phyloP scores from a whole-genome alignment of 2,329 filamentous ascomycete genomes.

The Fusarium luffae region DNA sequence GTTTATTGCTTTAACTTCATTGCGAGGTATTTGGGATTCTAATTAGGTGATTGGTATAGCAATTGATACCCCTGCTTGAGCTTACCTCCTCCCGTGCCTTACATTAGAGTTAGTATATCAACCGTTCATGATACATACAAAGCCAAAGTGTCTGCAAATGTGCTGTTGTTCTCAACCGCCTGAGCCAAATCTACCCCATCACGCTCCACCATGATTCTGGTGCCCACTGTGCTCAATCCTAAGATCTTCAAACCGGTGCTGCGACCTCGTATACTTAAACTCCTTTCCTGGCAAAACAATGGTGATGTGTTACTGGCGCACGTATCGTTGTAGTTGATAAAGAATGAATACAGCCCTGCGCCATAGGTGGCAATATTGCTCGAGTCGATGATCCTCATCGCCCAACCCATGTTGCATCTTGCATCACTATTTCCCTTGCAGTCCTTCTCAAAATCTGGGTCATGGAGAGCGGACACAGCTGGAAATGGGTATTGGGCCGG shows the following conservation, averaged over 20 bases:
- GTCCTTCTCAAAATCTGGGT: constrained; percentile 40
- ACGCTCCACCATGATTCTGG: constrained; percentile 44
- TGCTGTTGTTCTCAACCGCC: constrained; percentile 44
- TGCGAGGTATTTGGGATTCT: constrained; percentile 68
- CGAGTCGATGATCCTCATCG: constrained; percentile 68
- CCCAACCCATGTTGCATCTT: constrained; percentile 71
- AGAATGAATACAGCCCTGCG: constrained; percentile 75
- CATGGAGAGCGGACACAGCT: constrained; percentile 50
- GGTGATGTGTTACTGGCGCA: constrained; percentile 57
- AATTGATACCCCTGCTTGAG: constrained; percentile 41
- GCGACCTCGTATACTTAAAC: constrained; percentile 48
- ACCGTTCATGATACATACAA: constrained; percentile 41
- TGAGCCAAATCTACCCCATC: constrained; percentile 38
- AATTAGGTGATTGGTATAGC: constrained; percentile 33
- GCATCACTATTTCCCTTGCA: constrained; percentile 58
- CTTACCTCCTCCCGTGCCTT: constrained; percentile 1
- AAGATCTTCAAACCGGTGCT: constrained; percentile 39
- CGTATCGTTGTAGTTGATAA: constrained; percentile 68
- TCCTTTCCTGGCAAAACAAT: constrained; percentile 59
- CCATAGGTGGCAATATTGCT: constrained; percentile 69
- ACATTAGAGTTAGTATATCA: constrained; percentile 16
- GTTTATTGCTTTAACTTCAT: constrained; percentile 77
- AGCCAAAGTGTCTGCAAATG: constrained; percentile 47
- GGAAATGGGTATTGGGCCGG: constrained; percentile 68
- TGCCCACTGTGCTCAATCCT: constrained; percentile 47